Evolutionary conservation across 108 stramenopile species (phyloP), one percentile per base, ranked within the genome.

Genomic region (Cyclotella baltica): DNA sequence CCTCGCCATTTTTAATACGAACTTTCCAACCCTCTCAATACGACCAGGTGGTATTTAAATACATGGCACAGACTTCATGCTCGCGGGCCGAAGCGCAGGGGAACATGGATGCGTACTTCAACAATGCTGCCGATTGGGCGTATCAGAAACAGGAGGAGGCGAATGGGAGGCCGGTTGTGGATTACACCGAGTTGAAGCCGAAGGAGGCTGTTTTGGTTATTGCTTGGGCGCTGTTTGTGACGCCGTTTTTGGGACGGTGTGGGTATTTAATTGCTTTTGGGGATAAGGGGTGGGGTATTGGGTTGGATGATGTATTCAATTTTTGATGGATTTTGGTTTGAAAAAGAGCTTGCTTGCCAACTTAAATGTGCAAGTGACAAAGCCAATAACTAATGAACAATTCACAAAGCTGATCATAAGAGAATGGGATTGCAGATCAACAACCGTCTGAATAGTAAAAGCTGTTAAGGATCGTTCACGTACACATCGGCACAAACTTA

Each of bases 91-190:
- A 84, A 67, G 86, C 86, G 19, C 80, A 80, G 62, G 86, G 86
- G 9, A 87, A 87, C 57, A 84, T 87, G 75, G 86, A 87, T 74
- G 86, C 86, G 15, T 84, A 81, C 48, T 72, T 86, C 30, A 69
- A 82, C 36, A 86, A 86, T 70, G 73, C 78, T 19, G 62, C 77
- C 13, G 87, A 88, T 79, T 90, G 89, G 89, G 81, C 85, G 56
- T 89, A 78, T 62, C 77, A 86, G 57, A 79, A 87, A 43, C 35
- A 59, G 23, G 77, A 81, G 37, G 75, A 78, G 67, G 72, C 80
- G 38, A 73, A 62, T 10, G 86, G 74, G 0, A 70, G 82, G 15
- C 67, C 59, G 15, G 75, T 80, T 53, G 66, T 75, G 27, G 86
- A 86, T 67, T 86, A 86, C 55, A 78, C 77, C 27, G 52, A 34